These are phyloP conservation scores for Mucor racemosus DNA, from an alignment of 371 early-diverging fungal species.

Conservation along the genomic window DNA sequence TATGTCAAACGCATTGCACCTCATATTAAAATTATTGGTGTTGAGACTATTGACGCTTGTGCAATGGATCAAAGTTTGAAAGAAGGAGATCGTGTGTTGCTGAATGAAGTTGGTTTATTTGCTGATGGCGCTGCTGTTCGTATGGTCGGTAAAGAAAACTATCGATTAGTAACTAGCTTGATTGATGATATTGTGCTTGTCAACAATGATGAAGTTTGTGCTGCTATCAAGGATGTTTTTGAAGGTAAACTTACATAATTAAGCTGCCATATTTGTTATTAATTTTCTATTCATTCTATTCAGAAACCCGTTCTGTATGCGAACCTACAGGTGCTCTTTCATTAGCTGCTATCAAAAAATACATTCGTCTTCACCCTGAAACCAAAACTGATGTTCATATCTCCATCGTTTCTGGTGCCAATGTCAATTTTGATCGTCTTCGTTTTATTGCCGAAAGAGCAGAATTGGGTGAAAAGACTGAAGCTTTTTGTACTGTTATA, in stretches of 20 bases:
- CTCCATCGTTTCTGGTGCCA: conserved; percentile 90
- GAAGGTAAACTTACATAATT: conserved; percentile 63
- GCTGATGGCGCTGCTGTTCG: conserved; percentile 97
- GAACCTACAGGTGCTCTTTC: conserved; percentile 96
- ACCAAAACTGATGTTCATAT: conserved; percentile 64
- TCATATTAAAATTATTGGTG: conserved; percentile 85
- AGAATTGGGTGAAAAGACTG: conserved; percentile 86
- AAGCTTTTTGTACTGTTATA: conserved; percentile 88
- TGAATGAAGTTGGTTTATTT: conserved; percentile 91
- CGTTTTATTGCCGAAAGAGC: conserved; percentile 96
- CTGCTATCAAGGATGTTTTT: conserved; percentile 97
- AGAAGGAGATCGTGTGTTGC: conserved; percentile 60
- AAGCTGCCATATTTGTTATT: no score
- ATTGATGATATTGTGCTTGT: conserved; percentile 90
- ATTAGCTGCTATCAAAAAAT: conserved; percentile 90
- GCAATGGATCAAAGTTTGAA: conserved; percentile 86
- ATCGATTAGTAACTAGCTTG: conserved; percentile 68
- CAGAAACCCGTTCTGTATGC: conserved; percentile 89
- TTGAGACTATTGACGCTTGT: conserved; percentile 89
- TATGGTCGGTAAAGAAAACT: conserved; percentile 87
- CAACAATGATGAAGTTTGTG: conserved; percentile 95
- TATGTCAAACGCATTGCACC: conserved; percentile 91
- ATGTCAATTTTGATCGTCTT: conserved; percentile 97
- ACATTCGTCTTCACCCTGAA: conserved; percentile 52
- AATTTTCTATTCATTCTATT: neutral